These are phyloP conservation scores for Rhizophora apiculata DNA, from an alignment of 345 rosid species.

Conservation along the genomic window DNA sequence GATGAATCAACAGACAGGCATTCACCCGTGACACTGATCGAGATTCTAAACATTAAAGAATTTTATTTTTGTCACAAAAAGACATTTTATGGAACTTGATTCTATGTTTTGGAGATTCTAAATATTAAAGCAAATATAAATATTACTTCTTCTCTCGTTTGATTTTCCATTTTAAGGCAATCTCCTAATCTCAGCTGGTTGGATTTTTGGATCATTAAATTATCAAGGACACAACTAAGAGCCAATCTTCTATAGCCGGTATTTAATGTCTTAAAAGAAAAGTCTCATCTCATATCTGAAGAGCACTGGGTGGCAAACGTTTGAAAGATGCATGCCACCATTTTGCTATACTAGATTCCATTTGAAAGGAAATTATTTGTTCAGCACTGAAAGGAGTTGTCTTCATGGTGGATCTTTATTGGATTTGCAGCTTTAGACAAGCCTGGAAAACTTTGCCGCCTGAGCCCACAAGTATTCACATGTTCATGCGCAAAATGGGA, in stretches of 20 bases:
- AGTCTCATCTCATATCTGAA: slow-evolving; percentile 2
- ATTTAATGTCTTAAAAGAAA: neutral
- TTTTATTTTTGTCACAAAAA: too few species aligned
- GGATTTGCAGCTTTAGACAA: slow-evolving; percentile 2
- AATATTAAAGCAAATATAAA: too few species aligned
- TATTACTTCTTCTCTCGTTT: too few species aligned
- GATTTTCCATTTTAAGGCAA: neutral
- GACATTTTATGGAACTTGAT: too few species aligned
- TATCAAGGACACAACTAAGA: neutral
- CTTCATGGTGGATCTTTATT: slow-evolving; percentile 4
- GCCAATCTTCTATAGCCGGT: too few species aligned
- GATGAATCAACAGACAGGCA: too few species aligned
- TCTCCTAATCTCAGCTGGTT: neutral
- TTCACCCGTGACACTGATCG: too few species aligned
- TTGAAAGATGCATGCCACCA: neutral
- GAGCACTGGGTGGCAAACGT: neutral
- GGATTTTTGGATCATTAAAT: neutral
- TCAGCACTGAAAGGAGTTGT: neutral
- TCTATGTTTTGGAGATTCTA: too few species aligned
- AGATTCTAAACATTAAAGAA: too few species aligned
- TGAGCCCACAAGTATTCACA: neutral
- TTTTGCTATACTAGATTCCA: slow-evolving; percentile 18
- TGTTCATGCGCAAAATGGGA: slow-evolving; percentile 7
- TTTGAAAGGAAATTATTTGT: slow-evolving; percentile 1
- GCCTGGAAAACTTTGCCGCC: neutral